phyloP scores from a whole-genome alignment of 495 filamentous ascomycete genomes.

The Penicillium manginii region DNA sequence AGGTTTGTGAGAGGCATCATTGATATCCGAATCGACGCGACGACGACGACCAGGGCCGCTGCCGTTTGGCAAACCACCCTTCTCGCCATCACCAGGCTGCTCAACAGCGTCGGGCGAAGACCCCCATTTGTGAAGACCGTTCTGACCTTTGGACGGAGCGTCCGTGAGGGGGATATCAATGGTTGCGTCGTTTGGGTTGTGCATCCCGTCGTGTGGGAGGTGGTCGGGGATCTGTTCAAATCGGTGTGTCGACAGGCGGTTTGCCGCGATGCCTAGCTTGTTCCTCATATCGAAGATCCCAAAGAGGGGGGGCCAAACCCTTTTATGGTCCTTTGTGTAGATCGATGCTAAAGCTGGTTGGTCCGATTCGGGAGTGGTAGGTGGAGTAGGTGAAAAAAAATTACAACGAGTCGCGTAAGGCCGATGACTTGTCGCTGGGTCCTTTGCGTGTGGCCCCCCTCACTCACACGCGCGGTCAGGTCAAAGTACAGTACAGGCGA shows the following conservation, averaged over 20 bases:
- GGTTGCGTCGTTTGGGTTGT: constrained; percentile 58
- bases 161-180: constrained; percentile 60
- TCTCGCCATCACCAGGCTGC: constrained; percentile 40
- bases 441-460: constrained; percentile 10
- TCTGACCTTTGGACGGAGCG: constrained; percentile 44
- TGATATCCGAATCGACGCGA: constrained; percentile 47
- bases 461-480: constrained; percentile 6
- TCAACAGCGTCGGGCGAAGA: constrained; percentile 31
- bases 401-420: neutral
- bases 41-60: constrained; percentile 47
- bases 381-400: constrained; percentile 15
- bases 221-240: constrained; percentile 53
- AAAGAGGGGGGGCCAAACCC: constrained; percentile 2
- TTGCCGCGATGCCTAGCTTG: constrained; percentile 38
- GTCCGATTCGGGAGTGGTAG: constrained; percentile 5
- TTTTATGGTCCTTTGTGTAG: constrained; percentile 16
- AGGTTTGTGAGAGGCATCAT: constrained; percentile 49
- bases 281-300: constrained; percentile 31
- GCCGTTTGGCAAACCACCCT: constrained; percentile 52
- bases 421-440: constrained; percentile 3
- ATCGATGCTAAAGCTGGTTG: constrained; percentile 21
- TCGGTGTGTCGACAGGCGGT: constrained; percentile 46
- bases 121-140: constrained; percentile 45
- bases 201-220: constrained; percentile 41
- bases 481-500: constrained; percentile 3